Base-by-base conservation (phyloP, 2,329 filamentous ascomycete genomes). In the Grosmannia penicillata region DNA sequence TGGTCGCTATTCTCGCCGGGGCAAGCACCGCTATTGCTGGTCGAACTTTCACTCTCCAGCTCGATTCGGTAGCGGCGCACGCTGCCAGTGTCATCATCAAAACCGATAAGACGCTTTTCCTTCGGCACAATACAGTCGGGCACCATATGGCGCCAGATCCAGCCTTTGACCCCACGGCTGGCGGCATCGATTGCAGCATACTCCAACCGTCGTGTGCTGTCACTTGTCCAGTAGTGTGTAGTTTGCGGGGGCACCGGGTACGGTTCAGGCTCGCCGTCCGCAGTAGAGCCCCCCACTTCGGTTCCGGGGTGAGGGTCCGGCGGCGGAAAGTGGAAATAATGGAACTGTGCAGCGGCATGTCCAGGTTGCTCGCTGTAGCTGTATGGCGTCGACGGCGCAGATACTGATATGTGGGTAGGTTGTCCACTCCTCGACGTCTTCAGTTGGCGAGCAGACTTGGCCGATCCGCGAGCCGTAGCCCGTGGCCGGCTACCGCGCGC, bases 111-210 rank as follows among this genome's bases (percentile, higher is more conserved):
- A 29, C 66, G 57, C 35, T 59, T 61, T 25, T 60, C 58, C 36
- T 59, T 60, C 11, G 72, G 67, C 2, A 72, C 56, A 40, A 78
- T 68, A 53, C 74, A 78, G 43, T 75, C 70, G 0, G 75, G 75
- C 4, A 78, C 60, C 8, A 78, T 52, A 47, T 70, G 62, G 31
- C 66, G 62, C 51, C 68, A 60, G 25, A 76, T 49, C 68, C 75
- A 78, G 11, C 74, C 75, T 45, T 66, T 66, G 23, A 79, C 60
- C 5, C 75, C 75, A 2, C 63, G 62, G 26, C 65, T 68, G 2
- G 74, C 72, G 0, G 73, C 72, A 36, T 79, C 75, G 29, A 79
- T 79, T 39, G 75, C 75, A 0, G 73, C 75, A 47, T 79, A 79
- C 56, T 79, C 75, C 4, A 77, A 61, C 10, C 72, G 62, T 4